phyloP scores from a whole-genome alignment of 805 yeast genomes.

The Phaffomyces antillensis region DNA sequence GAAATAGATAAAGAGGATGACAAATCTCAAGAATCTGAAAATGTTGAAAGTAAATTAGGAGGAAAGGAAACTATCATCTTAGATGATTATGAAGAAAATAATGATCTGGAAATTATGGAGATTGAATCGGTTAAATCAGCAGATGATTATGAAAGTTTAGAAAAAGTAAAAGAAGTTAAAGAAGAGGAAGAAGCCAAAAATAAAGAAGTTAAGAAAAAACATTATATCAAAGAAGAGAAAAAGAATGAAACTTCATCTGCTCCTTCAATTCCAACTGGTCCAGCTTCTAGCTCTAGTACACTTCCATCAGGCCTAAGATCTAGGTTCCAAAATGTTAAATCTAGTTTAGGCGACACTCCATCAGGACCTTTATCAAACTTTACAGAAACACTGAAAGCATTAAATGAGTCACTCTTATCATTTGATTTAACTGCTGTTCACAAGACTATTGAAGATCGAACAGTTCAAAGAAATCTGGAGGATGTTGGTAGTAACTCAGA shows the following conservation, averaged over 20 bases:
- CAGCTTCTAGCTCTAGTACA: not conserved
- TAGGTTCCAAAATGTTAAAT: constrained; percentile 6
- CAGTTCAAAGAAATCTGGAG: not conserved
- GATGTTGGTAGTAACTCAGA: not conserved
- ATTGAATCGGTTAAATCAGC: too few species aligned
- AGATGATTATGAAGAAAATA: not conserved
- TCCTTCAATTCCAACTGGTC: constrained; percentile 4
- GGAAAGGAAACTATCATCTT: not conserved
- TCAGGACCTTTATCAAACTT: not conserved
- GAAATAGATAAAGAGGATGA: not conserved
- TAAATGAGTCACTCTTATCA: not conserved
- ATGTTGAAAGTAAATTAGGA: not conserved
- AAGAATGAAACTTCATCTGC: not conserved
- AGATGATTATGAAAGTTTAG: not conserved
- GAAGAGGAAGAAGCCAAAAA: not conserved
- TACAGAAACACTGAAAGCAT: not conserved
- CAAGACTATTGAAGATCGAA: not conserved
- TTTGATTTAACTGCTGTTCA: not conserved
- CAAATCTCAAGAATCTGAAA: not conserved
- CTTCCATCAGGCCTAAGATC: not conserved
- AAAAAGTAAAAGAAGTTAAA: not conserved
- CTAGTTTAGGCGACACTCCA: not conserved
- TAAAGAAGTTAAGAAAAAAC: not conserved
- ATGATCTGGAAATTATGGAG: not conserved
- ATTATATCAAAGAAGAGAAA: not conserved